Evolutionary conservation across 495 filamentous ascomycete species (phyloP), one percentile per base, ranked within the genome.

Genomic region (Xylaria intraflava): DNA sequence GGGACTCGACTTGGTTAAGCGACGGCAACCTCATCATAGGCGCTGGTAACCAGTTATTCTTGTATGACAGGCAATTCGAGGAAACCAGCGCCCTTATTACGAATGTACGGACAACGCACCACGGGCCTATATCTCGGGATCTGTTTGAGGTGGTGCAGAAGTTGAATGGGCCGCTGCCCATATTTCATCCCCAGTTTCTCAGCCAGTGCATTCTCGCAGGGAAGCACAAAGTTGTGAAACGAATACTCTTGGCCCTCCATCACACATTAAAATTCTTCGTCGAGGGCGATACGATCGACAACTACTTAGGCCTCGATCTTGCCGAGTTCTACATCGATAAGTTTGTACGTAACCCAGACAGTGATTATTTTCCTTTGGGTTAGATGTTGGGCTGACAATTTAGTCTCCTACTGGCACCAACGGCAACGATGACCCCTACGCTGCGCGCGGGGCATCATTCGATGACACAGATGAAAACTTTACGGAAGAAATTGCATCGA

Each of bases 101-200:
- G 1, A 80, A 79, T 53, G 75, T 92, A 40, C 74, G 83, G 22
- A 74, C 89, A 38, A 78, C 85, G 11, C 68, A 74, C 47, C 61
- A 68, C 9, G 73, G 72, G 39, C 61, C 62, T 9, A 68, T 65
- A 20, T 64, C 60, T 30, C 67, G 77, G 62, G 84, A 92, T 62
- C 67, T 96, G 12, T 95, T 94, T 58, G 83, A 89, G 6, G 78
- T 91, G 11, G 86, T 95, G 23, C 84, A 85, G 49, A 74, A 85
- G 42, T 69, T 97, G 35, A 96, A 96, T 62, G 89, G 89, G 0
- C 88, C 90, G 14, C 72, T 96, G 27, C 92, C 94, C 5, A 80
- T 94, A 7, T 99, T 91, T 62, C 93, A 99, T 59, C 94, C 94
- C 7, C 89, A 95, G 61, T 89, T 95, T 56, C 67, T 99, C 7